Conservation (phyloP, 2,329 filamentous ascomycete genomes). For the Dactylella cylindrospora region DNA sequence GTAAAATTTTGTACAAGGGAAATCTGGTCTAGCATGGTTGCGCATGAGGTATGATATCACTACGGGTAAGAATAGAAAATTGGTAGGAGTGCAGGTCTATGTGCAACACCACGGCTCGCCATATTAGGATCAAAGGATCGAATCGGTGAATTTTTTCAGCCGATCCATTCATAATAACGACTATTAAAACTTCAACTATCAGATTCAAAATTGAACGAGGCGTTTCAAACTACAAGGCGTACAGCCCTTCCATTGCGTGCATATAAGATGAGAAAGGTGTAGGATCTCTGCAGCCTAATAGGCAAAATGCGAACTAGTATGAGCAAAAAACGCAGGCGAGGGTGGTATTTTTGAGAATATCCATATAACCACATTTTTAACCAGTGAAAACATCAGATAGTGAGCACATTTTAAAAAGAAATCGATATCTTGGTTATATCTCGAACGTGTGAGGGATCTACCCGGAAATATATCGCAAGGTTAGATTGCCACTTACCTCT, state of each 20-base stretch:
- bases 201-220: constrained; percentile 10
- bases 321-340: too few relatives aligned
- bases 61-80: neutral
- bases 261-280: constrained; percentile 10
- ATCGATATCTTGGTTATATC: constrained; percentile 20
- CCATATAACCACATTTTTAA: constrained; percentile 19
- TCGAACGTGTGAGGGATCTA: constrained; percentile 27
- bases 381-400: constrained; percentile 1
- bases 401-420: constrained; percentile 21
- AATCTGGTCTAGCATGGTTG: neutral
- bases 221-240: neutral
- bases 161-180: constrained; percentile 22
- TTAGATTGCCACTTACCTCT: constrained; percentile 24
- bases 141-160: constrained; percentile 38
- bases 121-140: constrained; percentile 3
- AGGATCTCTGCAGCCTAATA: constrained; percentile 40
- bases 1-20: too few relatives aligned
- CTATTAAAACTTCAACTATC: too few relatives aligned
- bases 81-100: neutral
- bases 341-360: too few relatives aligned
- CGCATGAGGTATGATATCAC: constrained; percentile 9
- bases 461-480: constrained; percentile 13
- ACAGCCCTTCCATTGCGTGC: constrained; percentile 7
- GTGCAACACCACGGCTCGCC: constrained; percentile 4
- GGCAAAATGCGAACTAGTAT: constrained; percentile 16